These are phyloP conservation scores for Apiospora hydei DNA, from an alignment of 2,329 filamentous ascomycete genomes.

Conservation along the genomic window DNA sequence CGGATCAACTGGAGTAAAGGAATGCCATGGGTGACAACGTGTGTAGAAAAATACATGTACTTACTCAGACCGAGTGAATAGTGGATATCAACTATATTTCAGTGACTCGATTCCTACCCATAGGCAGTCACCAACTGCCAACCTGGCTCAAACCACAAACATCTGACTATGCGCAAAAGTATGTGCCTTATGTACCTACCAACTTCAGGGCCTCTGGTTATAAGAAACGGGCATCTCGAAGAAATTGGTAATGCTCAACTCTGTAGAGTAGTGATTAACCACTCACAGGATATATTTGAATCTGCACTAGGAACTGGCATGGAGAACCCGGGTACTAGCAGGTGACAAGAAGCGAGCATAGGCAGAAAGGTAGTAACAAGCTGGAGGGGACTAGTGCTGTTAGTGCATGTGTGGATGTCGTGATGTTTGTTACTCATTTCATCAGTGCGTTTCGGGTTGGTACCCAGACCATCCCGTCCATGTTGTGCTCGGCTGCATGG, in stretches of 20 bases:
- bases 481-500: neutral
- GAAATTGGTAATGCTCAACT: neutral
- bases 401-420: neutral
- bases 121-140: neutral
- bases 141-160: neutral
- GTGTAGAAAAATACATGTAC: neutral
- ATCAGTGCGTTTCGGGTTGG: constrained; percentile 16
- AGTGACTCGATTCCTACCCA: neutral
- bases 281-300: neutral
- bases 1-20: neutral
- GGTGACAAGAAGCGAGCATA: constrained; percentile 13
- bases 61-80: neutral
- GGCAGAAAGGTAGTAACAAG: neutral
- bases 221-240: neutral
- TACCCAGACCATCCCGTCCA: neutral
- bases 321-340: constrained; percentile 4
- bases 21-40: neutral
- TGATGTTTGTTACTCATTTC: constrained; percentile 16
- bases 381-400: neutral
- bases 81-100: neutral
- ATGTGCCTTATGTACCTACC: neutral
- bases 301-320: neutral
- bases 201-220: neutral
- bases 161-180: neutral
- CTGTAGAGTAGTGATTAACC: neutral